These are phyloP conservation scores for Tolypocladium nubicola DNA, from an alignment of 2,329 filamentous ascomycete genomes.

Conservation along the genomic window DNA sequence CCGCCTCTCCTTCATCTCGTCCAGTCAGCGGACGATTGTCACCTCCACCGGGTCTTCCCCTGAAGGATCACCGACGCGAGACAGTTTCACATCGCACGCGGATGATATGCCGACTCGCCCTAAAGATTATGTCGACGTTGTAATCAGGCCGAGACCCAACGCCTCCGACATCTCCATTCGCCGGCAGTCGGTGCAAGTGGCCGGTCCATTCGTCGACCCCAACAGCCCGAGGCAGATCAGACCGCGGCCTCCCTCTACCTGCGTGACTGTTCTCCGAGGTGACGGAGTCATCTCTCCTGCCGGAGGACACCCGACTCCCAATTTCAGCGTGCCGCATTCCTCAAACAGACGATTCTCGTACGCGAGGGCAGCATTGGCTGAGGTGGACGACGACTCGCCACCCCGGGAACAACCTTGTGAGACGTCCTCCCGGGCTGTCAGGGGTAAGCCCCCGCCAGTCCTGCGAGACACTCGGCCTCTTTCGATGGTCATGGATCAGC, in stretches of 20 bases:
- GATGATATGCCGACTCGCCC: constrained; percentile 9
- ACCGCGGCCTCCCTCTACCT: constrained; percentile 5
- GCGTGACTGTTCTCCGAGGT: background rate
- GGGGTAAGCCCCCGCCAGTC: constrained; percentile 33
- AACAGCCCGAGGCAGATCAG: background rate
- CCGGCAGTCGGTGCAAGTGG: constrained; percentile 39
- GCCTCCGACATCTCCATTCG: constrained; percentile 39
- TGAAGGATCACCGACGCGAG: constrained; percentile 42
- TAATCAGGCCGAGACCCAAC: constrained; percentile 38
- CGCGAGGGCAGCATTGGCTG: constrained; percentile 16
- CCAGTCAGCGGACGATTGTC: constrained; percentile 47
- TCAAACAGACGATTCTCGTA: constrained; percentile 35
- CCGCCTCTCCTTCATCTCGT: constrained; percentile 49
- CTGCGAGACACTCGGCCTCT: constrained; percentile 39
- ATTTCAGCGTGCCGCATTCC: constrained; percentile 42
- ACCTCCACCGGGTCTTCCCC: constrained; percentile 50
- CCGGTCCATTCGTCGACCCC: constrained; percentile 31
- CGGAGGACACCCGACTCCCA: constrained; percentile 26
- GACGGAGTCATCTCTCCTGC: constrained; percentile 5
- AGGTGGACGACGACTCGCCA: constrained; percentile 5
- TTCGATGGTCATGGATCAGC: constrained; percentile 44
- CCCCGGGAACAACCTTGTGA: constrained; percentile 3
- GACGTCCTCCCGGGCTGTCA: constrained; percentile 9
- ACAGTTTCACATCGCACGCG: constrained; percentile 30
- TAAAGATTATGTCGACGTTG: constrained; percentile 14